phyloP scores from a whole-genome alignment of 306 rosid species.

The Heteromeles arbutifolia region DNA sequence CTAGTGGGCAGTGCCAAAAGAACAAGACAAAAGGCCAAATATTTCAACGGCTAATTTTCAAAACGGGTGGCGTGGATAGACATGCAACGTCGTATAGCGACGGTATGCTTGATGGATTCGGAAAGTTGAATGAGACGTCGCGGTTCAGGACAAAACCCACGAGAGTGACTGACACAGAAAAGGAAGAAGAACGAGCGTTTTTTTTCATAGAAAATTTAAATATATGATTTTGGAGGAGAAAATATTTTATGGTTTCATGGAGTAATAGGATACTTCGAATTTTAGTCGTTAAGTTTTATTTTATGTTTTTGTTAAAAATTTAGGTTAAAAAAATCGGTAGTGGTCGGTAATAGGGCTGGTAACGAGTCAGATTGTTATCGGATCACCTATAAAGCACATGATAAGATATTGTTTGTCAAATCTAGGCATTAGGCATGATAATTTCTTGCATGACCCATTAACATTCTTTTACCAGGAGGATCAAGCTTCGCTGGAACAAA shows the following conservation, averaged over 20 bases:
- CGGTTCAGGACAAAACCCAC: slow-evolving; percentile 20
- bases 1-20: background rate
- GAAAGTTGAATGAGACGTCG: slow-evolving; percentile 22
- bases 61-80: slow-evolving; percentile 21
- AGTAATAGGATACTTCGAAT: too few species aligned
- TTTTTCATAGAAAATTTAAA: background rate
- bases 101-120: slow-evolving; percentile 12
- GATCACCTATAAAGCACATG: too few species aligned
- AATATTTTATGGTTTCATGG: too few species aligned
- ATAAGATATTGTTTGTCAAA: too few species aligned
- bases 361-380: too few species aligned
- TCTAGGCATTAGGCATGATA: too few species aligned
- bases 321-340: background rate
- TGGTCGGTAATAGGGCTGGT: too few species aligned
- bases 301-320: too few species aligned
- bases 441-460: too few species aligned
- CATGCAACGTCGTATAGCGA: slow-evolving; percentile 8
- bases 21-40: background rate
- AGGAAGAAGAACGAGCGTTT: background rate
- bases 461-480: background rate
- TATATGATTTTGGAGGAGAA: background rate
- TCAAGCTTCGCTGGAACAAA: background rate
- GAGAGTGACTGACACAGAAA: background rate
- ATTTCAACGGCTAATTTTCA: slow-evolving; percentile 12
- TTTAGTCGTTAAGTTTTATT: background rate